Evolutionary conservation across 1,284 basidiomycete genomes (phyloP).

Genomic region (Cystobasidiaceae sp.): DNA sequence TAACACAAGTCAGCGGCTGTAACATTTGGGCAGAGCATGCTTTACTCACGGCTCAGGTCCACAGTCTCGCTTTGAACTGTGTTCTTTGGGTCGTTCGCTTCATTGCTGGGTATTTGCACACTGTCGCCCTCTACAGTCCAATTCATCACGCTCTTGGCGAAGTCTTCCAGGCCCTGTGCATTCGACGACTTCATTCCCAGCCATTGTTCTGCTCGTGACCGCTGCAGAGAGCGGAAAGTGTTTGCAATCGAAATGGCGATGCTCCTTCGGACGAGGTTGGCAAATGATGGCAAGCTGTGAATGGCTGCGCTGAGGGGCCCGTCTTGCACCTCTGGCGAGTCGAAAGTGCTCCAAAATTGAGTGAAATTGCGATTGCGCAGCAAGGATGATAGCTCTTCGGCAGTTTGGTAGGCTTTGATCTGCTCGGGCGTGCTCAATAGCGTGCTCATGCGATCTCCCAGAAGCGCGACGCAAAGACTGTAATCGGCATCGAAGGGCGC

Average conservation of each 20-base stretch:
- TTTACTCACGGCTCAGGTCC: slow-evolving; percentile 23
- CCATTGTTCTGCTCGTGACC: slow-evolving; percentile 13
- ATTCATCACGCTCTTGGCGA: neutral
- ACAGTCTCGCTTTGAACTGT: slow-evolving; percentile 29
- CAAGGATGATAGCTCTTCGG: neutral
- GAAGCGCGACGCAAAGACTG: slow-evolving; percentile 81
- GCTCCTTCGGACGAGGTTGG: slow-evolving; percentile 15
- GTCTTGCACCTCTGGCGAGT: slow-evolving; percentile 8
- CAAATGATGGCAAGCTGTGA: slow-evolving; percentile 8
- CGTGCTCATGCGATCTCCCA: slow-evolving; percentile 60
- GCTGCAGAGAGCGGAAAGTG: slow-evolving; percentile 10
- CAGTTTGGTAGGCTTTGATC: slow-evolving; percentile 12
- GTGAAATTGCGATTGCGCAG: slow-evolving; percentile 14
- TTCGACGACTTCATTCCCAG: slow-evolving; percentile 10
- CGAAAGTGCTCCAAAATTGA: slow-evolving; percentile 14
- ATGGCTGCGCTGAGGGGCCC: slow-evolving; percentile 13
- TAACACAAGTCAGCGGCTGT: neutral
- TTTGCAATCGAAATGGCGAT: slow-evolving; percentile 12
- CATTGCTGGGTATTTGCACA: slow-evolving; percentile 26
- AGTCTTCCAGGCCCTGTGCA: slow-evolving; percentile 5
- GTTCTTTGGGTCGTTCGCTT: slow-evolving; percentile 28
- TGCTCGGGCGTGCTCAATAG: slow-evolving; percentile 11
- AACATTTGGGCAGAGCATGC: neutral
- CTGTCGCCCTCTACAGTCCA: slow-evolving; percentile 19
- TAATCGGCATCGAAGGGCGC: slow-evolving; percentile 71